Evolutionary conservation across 805 yeast genomes (phyloP), one percentile per base, ranked within the genome.

Genomic region (Jamesozyma lodderae): DNA sequence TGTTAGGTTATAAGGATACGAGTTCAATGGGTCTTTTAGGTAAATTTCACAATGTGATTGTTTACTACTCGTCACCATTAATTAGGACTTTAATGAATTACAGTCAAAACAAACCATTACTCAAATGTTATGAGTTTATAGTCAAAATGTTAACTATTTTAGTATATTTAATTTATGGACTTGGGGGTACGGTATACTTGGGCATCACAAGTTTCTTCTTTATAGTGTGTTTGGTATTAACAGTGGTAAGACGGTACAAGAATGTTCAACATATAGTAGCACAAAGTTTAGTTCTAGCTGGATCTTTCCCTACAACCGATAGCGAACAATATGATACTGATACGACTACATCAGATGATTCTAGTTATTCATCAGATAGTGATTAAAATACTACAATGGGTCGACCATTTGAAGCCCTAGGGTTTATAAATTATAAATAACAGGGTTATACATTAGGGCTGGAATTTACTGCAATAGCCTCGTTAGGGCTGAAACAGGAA

Each of bases 31-130:
- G 56, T 8, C 39, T 58, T 26, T 28, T 59, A 35, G 55, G 55
- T 25, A 58, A 53, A 41, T 59, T 57, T 31, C 63, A 59, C 42
- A 59, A 58, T 35, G 48, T 57, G 4, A 37, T 58, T 4, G 48
- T 56, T 3, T 57, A 43, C 42, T 51, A 56, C 31, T 41, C 55
- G 6, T 42, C 48, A n/a, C 55, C 57, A 4, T 13, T 45, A 13
- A 40, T 49, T 11, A 38, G 36, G 33, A 29, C 28, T 21, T 26
- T 31, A 10, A 18, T 38, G 15, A 28, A 33, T 25, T 7, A n/a
- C 9, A 23, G 11, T 1, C 7, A 11, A 13, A 22, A 15, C 23
- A 13, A 18, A 22, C 11, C 14, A 4, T 8, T 31, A 8, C 9
- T 39, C 9, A 30, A 37, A 24, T 16, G 33, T 7, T 58, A 55